These are phyloP conservation scores for Cryptococcus sp. DNA, from an alignment of 1,284 basidiomycete genomes.

Conservation along the genomic window DNA sequence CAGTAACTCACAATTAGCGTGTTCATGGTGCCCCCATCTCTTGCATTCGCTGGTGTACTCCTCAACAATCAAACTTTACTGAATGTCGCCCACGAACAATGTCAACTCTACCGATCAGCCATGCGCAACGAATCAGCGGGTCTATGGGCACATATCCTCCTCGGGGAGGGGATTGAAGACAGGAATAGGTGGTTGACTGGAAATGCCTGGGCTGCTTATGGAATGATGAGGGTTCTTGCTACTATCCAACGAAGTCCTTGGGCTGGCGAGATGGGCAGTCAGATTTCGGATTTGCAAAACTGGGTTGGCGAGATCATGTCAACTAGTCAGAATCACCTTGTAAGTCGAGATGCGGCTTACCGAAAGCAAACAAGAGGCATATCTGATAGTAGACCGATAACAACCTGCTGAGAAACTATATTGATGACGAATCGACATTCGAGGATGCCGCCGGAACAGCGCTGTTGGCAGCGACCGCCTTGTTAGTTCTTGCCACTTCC, in stretches of 20 bases:
- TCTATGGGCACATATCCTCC: conserved; percentile 47
- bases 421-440: conserved; percentile 60
- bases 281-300: conserved; percentile 45
- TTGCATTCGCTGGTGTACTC: conserved; percentile 79
- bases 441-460: conserved; percentile 70
- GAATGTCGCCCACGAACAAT: conserved; percentile 69
- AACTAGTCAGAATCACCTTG: conserved; percentile 41
- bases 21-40: conserved; percentile 78
- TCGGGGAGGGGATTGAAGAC: conserved; percentile 35
- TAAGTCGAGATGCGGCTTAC: conserved; percentile 10
- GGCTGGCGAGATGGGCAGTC: conserved; percentile 31
- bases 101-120: conserved; percentile 64
- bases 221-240: conserved; percentile 52
- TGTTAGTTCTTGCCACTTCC: conserved; percentile 54
- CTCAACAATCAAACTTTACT: conserved; percentile 65
- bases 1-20: conserved; percentile 35
- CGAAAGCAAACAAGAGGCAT: conserved; percentile 1
- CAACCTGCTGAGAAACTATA: conserved; percentile 71
- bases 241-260: conserved; percentile 48
- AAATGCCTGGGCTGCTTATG: conserved; percentile 54
- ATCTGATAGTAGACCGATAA: conserved; percentile 51
- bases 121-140: conserved; percentile 33
- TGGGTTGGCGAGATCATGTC: conserved; percentile 52
- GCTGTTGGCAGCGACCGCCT: conserved; percentile 71
- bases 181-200: conserved; percentile 45